Conservation (phyloP, 805 yeast genomes). For the Metschnikowia chrysomelidarum region DNA sequence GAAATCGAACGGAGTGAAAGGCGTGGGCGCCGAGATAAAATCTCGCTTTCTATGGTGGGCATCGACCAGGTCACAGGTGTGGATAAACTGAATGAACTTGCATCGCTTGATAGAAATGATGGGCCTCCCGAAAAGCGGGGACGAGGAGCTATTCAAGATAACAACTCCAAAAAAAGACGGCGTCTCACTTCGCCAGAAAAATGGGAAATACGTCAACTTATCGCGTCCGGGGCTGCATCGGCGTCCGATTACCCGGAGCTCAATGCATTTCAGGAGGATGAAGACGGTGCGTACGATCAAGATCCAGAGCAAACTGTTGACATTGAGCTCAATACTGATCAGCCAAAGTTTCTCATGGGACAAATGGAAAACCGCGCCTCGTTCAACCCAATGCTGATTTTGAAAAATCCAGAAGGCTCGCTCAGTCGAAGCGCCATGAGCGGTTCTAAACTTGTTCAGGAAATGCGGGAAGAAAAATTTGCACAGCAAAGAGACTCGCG, state of each 20-base stretch:
- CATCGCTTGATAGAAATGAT: slow-evolving; percentile 2
- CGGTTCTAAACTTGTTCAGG: slow-evolving; percentile 68
- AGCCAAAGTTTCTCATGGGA: slow-evolving; percentile 72
- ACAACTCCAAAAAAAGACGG: slow-evolving; percentile 18
- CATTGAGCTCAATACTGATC: slow-evolving; percentile 65
- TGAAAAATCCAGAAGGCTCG: slow-evolving; percentile 76
- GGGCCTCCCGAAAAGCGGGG: slow-evolving; percentile 13
- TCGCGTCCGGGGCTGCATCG: slow-evolving; percentile 71
- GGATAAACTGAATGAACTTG: slow-evolving; percentile 26
- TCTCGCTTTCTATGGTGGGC: slow-evolving; percentile 66
- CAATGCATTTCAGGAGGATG: slow-evolving; percentile 19
- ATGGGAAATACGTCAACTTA: slow-evolving; percentile 86
- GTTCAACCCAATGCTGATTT: slow-evolving; percentile 52
- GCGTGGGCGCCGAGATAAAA: slow-evolving; percentile 23
- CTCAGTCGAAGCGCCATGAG: slow-evolving; percentile 69
- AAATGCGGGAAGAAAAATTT: slow-evolving; percentile 57
- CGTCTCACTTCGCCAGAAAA: slow-evolving; percentile 80
- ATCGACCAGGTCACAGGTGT: slow-evolving; percentile 70
- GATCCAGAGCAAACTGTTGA: slow-evolving; percentile 54
- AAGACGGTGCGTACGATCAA: slow-evolving; percentile 21
- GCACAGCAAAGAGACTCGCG: slow-evolving; percentile 50
- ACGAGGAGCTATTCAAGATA: slow-evolving; percentile 5
- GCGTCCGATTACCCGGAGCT: slow-evolving; percentile 70
- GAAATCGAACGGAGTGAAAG: slow-evolving; percentile 15
- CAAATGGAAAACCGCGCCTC: slow-evolving; percentile 39